Evolutionary conservation across 2,329 filamentous ascomycete species (phyloP), one percentile per base, ranked within the genome.

Genomic region (Calonectria crousiana): DNA sequence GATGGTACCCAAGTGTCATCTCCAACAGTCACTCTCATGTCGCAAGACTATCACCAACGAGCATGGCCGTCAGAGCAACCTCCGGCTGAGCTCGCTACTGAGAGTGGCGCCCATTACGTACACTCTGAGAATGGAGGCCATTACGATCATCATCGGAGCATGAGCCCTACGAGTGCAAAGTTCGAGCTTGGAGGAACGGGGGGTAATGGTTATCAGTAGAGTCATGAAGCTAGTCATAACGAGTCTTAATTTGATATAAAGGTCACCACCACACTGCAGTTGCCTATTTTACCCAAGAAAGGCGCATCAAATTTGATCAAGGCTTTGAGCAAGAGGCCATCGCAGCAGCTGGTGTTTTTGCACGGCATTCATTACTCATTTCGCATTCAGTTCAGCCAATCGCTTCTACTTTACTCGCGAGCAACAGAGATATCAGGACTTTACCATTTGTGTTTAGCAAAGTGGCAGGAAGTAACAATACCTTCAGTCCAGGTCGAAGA

Each of bases 161-260:
- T 36, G 36, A 69, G 66, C 18, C 66, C 66, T 13, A 36, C n/a
- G 36, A 47, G 38, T 44, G 66, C n/a, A 20, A 69, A 69, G 66
- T 69, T 60, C n/a, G 66, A 69, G 38, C 51, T 60, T 34, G 66
- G 66, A 14, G 44, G 41, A 8, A 6, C 11, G 2, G 53, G 32
- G 13, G n/a, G 20, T 23, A 23, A 38, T 5, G 51, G 51, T 1
- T 30, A 53, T 53, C 28, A 53, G 51, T 16, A 23, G 18, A 9
- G 16, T 53, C 32, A 14, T 20, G 6, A 44, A 16, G 2, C 1
- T 44, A 18, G 18, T 9, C 1, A 20, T 44, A 18, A 44, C 6
- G 6, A 20, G 18, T 44, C 16, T 8, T 44, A 8, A 44, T 44
- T 16, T 20, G 18, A 20, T n/a, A 44, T 20, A 6, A 44, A 18